Percentiles rank a stretch among this genome's conserved stretches.
phyloP scores from a whole-genome alignment of 257 asterid species.

The Plantago major region DNA sequence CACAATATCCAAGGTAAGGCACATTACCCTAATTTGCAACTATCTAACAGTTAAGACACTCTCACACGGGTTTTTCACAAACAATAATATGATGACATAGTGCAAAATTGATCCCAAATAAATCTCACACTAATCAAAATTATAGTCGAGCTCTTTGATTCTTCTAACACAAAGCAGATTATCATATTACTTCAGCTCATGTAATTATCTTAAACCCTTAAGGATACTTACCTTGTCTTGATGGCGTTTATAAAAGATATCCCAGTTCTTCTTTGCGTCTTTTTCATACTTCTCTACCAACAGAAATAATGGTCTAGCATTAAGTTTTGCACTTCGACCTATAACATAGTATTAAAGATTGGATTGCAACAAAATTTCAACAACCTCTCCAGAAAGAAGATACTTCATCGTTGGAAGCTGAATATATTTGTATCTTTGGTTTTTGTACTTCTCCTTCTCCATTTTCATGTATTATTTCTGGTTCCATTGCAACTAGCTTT shows the following conservation, averaged over 20 bases:
- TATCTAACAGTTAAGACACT: too few relatives aligned
- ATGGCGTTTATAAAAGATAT: conserved; percentile 86
- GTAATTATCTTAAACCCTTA: neutral
- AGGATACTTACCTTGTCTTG: conserved; percentile 68
- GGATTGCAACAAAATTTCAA: neutral
- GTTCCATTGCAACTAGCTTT: conserved; percentile 28
- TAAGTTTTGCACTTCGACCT: too few relatives aligned
- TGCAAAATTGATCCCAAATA: neutral
- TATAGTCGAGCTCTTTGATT: neutral
- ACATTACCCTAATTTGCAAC: too few relatives aligned
- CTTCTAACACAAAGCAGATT: neutral
- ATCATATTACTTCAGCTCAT: conserved; percentile 11
- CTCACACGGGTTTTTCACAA: too few relatives aligned
- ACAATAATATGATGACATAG: too few relatives aligned
- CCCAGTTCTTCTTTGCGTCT: conserved; percentile 96
- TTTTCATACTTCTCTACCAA: conserved; percentile 80
- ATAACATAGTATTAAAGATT: neutral
- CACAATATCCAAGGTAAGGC: too few relatives aligned
- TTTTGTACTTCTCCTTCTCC: conserved; percentile 36
- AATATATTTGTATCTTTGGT: conserved; percentile 66
- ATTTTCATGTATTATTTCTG: conserved; percentile 21
- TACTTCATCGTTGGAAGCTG: conserved; percentile 73
- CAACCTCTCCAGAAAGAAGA: conserved; percentile 85
- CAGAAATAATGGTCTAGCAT: conserved; percentile 12
- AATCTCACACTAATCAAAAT: neutral